phyloP scores from a whole-genome alignment of 345 rosid species.

The Lepidium sativum region DNA sequence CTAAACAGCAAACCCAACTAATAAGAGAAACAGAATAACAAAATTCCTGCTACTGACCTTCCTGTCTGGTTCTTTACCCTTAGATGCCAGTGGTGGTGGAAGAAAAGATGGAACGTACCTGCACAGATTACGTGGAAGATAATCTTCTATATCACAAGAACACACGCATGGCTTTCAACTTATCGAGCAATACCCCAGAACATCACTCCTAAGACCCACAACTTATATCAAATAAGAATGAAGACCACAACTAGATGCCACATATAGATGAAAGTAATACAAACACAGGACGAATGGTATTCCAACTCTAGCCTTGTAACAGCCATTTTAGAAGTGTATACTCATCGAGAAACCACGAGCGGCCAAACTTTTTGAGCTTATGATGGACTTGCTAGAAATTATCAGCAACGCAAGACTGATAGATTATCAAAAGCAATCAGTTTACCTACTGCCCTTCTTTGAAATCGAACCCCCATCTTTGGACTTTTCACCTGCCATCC shows the following conservation, averaged over 20 bases:
- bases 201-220: not conserved
- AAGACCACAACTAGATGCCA: not conserved
- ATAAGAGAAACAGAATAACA: not conserved
- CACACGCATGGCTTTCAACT: not conserved
- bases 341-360: constrained; percentile 17
- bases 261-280: not conserved
- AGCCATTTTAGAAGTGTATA: constrained; percentile 18
- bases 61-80: constrained; percentile 83
- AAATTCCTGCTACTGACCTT: constrained; percentile 40
- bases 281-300: not conserved
- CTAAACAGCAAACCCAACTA: not conserved
- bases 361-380: constrained; percentile 24
- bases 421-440: constrained; percentile 56
- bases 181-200: not conserved
- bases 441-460: constrained; percentile 99
- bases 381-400: constrained; percentile 34
- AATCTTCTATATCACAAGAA: constrained; percentile 33
- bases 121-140: constrained; percentile 36
- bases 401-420: constrained; percentile 35
- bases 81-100: constrained; percentile 89
- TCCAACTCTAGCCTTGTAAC: not conserved
- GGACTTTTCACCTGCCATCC: constrained; percentile 99
- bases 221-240: not conserved
- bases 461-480: constrained; percentile 96
- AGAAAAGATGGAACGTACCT: constrained; percentile 99